Conservation (phyloP, 768 basidiomycete genomes). For the Russula brevipes region DNA sequence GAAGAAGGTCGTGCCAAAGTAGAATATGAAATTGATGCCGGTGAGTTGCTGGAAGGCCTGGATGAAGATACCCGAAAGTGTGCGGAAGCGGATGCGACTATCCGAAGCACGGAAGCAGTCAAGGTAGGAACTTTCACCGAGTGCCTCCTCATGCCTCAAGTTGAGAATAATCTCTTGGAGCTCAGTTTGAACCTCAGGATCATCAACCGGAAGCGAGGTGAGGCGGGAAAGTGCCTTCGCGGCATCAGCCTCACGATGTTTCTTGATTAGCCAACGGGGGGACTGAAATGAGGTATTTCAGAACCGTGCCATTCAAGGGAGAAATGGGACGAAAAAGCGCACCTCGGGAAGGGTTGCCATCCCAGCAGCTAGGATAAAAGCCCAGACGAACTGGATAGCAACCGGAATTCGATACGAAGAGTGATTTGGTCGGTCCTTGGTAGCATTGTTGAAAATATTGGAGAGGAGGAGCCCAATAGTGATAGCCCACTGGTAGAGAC, state of each 20-base stretch:
- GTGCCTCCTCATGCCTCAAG: slow-evolving; percentile 54
- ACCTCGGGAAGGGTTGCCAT: slow-evolving; percentile 66
- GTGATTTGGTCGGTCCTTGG: slow-evolving; percentile 12
- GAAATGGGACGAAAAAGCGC: not conserved
- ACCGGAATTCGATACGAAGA: slow-evolving; percentile 67
- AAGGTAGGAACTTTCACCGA: slow-evolving; percentile 58
- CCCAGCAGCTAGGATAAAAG: slow-evolving; percentile 59
- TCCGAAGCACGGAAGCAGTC: slow-evolving; percentile 49
- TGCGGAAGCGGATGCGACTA: slow-evolving; percentile 58
- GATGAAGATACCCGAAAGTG: slow-evolving; percentile 77
- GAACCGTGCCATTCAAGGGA: not conserved
- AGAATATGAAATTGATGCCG: slow-evolving; percentile 70
- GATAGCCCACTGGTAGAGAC: slow-evolving; percentile 64
- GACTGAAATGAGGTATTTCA: slow-evolving; percentile 37
- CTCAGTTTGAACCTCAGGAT: slow-evolving; percentile 50
- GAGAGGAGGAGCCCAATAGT: slow-evolving; percentile 59
- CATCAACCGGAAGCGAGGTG: slow-evolving; percentile 46
- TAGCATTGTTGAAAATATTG: slow-evolving; percentile 49
- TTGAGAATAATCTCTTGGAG: slow-evolving; percentile 53
- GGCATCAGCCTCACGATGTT: slow-evolving; percentile 55
- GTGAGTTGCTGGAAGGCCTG: slow-evolving; percentile 80
- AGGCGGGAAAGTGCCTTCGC: slow-evolving; percentile 56
- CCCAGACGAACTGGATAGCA: slow-evolving; percentile 77
- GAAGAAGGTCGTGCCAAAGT: slow-evolving; percentile 47
- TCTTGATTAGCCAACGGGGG: slow-evolving; percentile 74